phyloP scores from a whole-genome alignment of 2,329 filamentous ascomycete genomes.

The Lecanicillium sp. region DNA sequence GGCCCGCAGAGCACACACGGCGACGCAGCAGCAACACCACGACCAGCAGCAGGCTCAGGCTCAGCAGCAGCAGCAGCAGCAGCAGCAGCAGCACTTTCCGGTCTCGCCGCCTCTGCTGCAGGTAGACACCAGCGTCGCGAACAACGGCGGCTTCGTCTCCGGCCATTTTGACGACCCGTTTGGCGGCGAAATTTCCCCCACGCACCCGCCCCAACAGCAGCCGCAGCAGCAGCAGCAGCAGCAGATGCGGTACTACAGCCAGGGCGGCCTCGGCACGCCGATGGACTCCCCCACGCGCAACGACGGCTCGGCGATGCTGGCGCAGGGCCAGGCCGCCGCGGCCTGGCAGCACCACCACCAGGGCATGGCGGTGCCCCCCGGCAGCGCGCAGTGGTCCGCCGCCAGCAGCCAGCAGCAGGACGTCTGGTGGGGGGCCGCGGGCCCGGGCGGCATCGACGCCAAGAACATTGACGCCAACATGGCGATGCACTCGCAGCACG shows the following conservation, averaged over 20 bases:
- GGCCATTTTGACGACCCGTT: conserved; percentile 36
- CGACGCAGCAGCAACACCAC: too few species aligned
- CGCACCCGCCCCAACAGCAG: conserved; percentile 17
- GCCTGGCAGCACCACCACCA: conserved; percentile 20
- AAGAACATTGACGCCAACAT: conserved; percentile 30
- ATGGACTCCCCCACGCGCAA: conserved; percentile 32
- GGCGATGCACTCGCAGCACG: conserved; percentile 15
- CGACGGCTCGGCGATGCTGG: conserved; percentile 20
- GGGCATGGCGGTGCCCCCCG: too few species aligned
- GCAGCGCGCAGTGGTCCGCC: conserved; percentile 1
- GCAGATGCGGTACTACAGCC: conserved; percentile 26
- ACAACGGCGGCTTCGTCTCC: conserved; percentile 25
- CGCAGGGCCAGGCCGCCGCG: conserved; percentile 18
- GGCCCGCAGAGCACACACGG: conserved; percentile 21
- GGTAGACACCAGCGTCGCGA: conserved; percentile 23
- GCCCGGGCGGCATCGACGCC: conserved; percentile 24
- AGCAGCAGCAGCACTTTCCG: conserved; percentile 10
- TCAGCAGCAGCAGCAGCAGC: not conserved
- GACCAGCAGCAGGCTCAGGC: conserved; percentile 6
- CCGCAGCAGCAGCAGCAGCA: conserved; percentile 14
- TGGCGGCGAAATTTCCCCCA: conserved; percentile 25
- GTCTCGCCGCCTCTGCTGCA: conserved; percentile 17
- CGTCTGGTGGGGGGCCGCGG: conserved; percentile 25
- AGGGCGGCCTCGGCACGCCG: conserved; percentile 30
- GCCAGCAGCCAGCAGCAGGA: conserved; percentile 16